Conservation (phyloP, 2,329 filamentous ascomycete species). For the Fusarium anguioides region DNA sequence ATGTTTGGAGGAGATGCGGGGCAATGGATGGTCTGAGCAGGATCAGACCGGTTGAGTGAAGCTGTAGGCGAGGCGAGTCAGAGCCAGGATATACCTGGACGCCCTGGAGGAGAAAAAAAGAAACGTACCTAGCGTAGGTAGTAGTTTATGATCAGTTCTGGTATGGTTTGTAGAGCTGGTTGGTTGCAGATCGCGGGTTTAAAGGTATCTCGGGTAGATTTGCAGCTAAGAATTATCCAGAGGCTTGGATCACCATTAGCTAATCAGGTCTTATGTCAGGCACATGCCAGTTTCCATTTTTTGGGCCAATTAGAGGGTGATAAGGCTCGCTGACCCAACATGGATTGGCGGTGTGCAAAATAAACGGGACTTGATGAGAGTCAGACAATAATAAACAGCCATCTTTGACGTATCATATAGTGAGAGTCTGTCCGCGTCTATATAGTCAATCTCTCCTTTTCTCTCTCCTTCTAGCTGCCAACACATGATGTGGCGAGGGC, state of each 20-base stretch:
- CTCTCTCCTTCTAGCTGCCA: conserved; percentile 26
- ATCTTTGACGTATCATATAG: fast-evolving
- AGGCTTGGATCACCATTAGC: conserved; percentile 26
- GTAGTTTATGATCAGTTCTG: conserved; percentile 9
- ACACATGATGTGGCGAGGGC: conserved; percentile 26
- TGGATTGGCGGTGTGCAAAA: conserved; percentile 27
- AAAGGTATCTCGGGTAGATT: conserved; percentile 36
- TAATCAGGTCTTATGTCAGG: conserved; percentile 18
- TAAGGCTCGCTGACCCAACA: conserved; percentile 3
- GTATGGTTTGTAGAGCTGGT: conserved; percentile 20
- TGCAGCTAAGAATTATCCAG: conserved; percentile 30
- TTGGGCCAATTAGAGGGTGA: neutral
- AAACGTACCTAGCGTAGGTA: conserved; percentile 17
- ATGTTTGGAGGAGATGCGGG: conserved; percentile 25
- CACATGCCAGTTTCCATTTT: conserved; percentile 1
- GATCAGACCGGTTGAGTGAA: neutral
- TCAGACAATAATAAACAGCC: neutral
- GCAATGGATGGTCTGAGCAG: conserved; percentile 12
- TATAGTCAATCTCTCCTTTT: neutral
- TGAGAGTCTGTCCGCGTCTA: fast-evolving
- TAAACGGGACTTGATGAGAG: conserved; percentile 14
- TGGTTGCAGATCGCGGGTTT: conserved; percentile 32
- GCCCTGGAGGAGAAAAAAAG: neutral
- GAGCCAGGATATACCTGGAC: conserved; percentile 1
- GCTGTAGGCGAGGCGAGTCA: neutral